Evolutionary conservation across 805 yeast species (phyloP), one percentile per base, ranked within the genome.

Genomic region (Grigorovia transvaalensis): DNA sequence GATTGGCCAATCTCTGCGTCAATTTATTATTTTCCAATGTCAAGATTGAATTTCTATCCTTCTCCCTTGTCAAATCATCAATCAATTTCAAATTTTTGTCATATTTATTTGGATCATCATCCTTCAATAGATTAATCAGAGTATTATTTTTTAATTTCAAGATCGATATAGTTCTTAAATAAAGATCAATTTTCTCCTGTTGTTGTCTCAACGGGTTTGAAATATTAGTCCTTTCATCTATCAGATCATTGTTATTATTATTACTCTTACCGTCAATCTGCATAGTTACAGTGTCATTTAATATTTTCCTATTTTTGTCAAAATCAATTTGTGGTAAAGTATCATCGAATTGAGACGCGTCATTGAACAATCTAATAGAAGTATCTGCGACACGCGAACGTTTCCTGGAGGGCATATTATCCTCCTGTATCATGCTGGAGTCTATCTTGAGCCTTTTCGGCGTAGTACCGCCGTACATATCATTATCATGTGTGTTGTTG

Each of bases 171-270:
- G 64, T 67, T 15, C 56, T 59, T 27, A 57, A 54, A 44, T 63
- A 49, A 27, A 54, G 55, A 27, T 57, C 58, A 27, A 61, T 51
- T 44, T 60, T 52, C 17, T 59, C 62, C 48, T 65, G 65, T 49
- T 66, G 68, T 51, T 65, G 67, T 47, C 57, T 64, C 19, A 66
- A 50, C 2, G 70, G 70, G 45, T 66, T 64, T 1, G 66, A 64
- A 9, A 60, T 51, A 5, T 56, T 53, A 0, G 61, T 56, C 53
- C 56, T 58, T 18, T 55, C 60, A 27, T 57, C 23, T 20, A 46
- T 20, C 12, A 46, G 19, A 12, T 46, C 48, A 18, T 45, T 18
- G 9, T 19, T 33, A 33, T 45, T 35, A 18, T 13, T 17, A 17
- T 9, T n/a, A 17, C n/a, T 17, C 11, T 33, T 5, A n/a, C 33